Evolutionary conservation across 139 green algal species (phyloP), one percentile per base, ranked within the genome.

Genomic region (Yamagishiella unicocca): DNA sequence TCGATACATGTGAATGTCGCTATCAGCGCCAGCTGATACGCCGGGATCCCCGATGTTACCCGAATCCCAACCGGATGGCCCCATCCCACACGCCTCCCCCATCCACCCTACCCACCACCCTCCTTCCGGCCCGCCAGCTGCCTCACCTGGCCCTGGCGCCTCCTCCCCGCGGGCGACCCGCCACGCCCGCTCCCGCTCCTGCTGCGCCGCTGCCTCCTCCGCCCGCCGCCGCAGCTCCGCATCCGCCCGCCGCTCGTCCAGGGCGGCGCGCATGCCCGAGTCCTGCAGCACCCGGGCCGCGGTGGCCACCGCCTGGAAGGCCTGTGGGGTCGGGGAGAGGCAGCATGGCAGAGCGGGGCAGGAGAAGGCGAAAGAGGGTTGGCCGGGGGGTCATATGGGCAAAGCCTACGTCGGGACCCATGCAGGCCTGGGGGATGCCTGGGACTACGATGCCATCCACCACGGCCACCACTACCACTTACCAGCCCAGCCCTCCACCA

Each of bases 261-360:
- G 74, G n/a, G 64, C 87, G 5, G 38, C 50, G 0, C 95, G 89
- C 73, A 83, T 53, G 14, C 29, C 64, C 0, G 43, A 31, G 74
- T 96, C 93, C 89, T 95, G 92, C 82, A 98, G 87, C 33, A 90
- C 67, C 85, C 95, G 93, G 40, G 93, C 93, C 4, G 93, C 92
- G 33, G 90, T 83, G 46, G 89, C 92, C 45, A 97, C 91, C 12
- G 94, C 95, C 76, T 97, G 89, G 83, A 98, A 98, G 0, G 88
- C 92, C 53, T 87, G 83, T 21, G 62, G 89, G 22, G 84, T 38
- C 67, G n/a, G n/a, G n/a, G n/a, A n/a, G n/a, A n/a, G 67, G 35
- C 35, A 43, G 31, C n/a, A 45, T 8, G 31, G 64, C 64, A 73
- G 31, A 43, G 8, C 7, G 43, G 31, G 8, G 64, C 50, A 58